A percentile compares a stretch with the other conserved stretches of the same genome.
Evolutionary conservation across 192 early-diverging fungal species (phyloP).

Genomic region (Backusella psychrophila): DNA sequence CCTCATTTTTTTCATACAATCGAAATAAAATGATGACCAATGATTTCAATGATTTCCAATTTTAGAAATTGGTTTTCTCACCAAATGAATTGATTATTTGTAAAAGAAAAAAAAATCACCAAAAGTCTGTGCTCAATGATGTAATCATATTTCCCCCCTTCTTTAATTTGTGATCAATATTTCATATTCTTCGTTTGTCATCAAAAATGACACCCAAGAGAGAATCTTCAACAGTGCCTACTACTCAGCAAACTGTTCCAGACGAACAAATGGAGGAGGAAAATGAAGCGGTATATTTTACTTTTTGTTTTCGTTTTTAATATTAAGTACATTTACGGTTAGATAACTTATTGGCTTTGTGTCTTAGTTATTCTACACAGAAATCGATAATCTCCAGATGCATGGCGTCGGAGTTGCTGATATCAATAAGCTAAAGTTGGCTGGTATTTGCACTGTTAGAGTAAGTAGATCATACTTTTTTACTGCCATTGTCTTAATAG

Average conservation of each 20-base stretch:
- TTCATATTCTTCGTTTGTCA: not conserved
- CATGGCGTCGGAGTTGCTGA: constrained; percentile 74
- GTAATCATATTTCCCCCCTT: not conserved
- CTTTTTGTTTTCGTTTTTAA: not conserved
- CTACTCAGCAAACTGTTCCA: constrained; percentile 1
- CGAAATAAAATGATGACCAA: not conserved
- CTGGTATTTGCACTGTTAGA: constrained; percentile 72
- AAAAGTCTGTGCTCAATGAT: constrained; percentile 2
- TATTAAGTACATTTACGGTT: not conserved
- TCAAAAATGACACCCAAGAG: not conserved
- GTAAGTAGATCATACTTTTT: constrained; percentile 32
- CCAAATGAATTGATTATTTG: not conserved
- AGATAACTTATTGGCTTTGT: constrained; percentile 4
- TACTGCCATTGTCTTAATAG: not conserved
- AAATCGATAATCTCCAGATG: constrained; percentile 52
- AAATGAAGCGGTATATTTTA: not conserved
- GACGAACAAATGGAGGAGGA: not conserved
- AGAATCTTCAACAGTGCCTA: not conserved
- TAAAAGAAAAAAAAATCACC: not conserved
- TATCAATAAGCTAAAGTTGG: constrained; percentile 75
- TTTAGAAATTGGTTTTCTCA: not conserved
- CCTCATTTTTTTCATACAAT: not conserved
- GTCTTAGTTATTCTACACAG: constrained; percentile 38
- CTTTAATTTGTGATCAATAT: not conserved
- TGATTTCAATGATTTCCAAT: not conserved